phyloP scores from a whole-genome alignment of 1,284 basidiomycete species.

The Moesziomyces sp. region DNA sequence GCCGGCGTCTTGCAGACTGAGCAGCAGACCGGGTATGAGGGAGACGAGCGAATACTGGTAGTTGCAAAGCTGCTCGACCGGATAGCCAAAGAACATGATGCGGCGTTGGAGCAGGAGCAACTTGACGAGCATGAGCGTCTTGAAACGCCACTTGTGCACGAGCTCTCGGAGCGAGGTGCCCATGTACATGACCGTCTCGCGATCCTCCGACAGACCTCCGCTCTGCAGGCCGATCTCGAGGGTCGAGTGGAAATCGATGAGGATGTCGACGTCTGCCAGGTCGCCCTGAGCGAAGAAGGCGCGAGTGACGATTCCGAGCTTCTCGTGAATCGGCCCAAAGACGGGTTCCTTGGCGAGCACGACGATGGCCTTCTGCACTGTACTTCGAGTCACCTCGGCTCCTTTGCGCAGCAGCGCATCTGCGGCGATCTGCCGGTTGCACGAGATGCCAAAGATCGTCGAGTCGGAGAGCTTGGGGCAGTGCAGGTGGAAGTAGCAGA shows the following conservation, averaged over 20 bases:
- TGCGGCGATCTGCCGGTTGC: conserved; percentile 93
- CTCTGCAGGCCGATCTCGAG: conserved; percentile 62
- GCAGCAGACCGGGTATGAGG: conserved; percentile 75
- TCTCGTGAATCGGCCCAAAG: conserved; percentile 75
- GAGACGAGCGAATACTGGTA: conserved; percentile 90
- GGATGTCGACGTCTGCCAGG: conserved; percentile 60
- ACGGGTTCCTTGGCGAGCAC: conserved; percentile 78
- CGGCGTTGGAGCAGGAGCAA: conserved; percentile 83
- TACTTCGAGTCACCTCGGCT: conserved; percentile 90
- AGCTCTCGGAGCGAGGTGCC: conserved; percentile 91
- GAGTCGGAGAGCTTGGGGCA: conserved; percentile 36
- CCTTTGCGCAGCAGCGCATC: conserved; percentile 82
- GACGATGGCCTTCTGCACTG: conserved; percentile 97
- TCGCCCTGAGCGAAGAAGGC: conserved; percentile 67
- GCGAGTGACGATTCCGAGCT: conserved; percentile 90
- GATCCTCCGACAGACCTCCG: conserved; percentile 46
- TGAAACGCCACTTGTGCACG: conserved; percentile 91
- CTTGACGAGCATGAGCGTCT: conserved; percentile 92
- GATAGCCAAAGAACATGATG: conserved; percentile 96
- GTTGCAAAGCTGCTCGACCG: conserved; percentile 94
- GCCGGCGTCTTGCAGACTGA: conserved; percentile 90
- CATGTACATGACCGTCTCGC: conserved; percentile 76
- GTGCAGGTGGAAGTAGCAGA: conserved; percentile 90
- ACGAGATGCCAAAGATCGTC: conserved; percentile 59
- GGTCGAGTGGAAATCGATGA: conserved; percentile 66